Percentiles rank a stretch among this genome's conserved stretches.
Conservation (phyloP, 768 basidiomycete species). For the Russula compacta region DNA sequence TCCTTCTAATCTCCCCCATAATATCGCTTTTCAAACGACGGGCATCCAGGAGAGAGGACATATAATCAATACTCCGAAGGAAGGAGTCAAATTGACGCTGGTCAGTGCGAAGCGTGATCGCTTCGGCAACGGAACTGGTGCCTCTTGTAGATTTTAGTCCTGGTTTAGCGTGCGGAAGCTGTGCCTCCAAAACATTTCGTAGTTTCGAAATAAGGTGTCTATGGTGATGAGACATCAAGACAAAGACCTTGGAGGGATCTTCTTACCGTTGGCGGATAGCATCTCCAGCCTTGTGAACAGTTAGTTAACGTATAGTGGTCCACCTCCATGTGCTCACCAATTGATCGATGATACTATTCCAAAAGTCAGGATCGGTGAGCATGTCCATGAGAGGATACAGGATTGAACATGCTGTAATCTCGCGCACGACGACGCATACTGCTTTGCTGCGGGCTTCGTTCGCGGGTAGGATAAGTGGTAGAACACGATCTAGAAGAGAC, state of each 20-base stretch:
- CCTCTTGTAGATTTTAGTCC: slow-evolving; percentile 32
- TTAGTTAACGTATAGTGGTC: slow-evolving; percentile 1
- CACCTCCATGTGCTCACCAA: slow-evolving; percentile 48
- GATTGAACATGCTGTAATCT: slow-evolving; percentile 75
- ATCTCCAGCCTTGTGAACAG: slow-evolving; percentile 43
- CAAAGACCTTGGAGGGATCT: slow-evolving; percentile 32
- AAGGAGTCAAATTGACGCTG: slow-evolving; percentile 85
- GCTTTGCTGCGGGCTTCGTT: slow-evolving; percentile 63
- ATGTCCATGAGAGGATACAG: slow-evolving; percentile 86
- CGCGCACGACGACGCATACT: slow-evolving; percentile 64
- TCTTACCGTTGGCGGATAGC: slow-evolving; percentile 60
- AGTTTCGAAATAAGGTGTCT: slow-evolving; percentile 86
- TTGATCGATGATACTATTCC: slow-evolving; percentile 90
- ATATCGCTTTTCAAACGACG: slow-evolving; percentile 87
- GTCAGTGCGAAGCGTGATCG: slow-evolving; percentile 76
- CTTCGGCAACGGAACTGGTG: slow-evolving; percentile 41
- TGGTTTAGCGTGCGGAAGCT: slow-evolving; percentile 49
- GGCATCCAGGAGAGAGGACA: slow-evolving; percentile 80
- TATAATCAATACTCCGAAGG: slow-evolving; percentile 71
- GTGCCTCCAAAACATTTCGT: slow-evolving; percentile 73
- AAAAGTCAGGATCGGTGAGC: slow-evolving; percentile 92
- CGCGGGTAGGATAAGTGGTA: slow-evolving; percentile 68
- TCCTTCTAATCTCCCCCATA: slow-evolving; percentile 81
- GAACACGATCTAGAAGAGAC: slow-evolving; percentile 55
- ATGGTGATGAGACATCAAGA: slow-evolving; percentile 7